phyloP scores from a whole-genome alignment of 768 basidiomycete genomes.

The Guyanaporus albipodus region DNA sequence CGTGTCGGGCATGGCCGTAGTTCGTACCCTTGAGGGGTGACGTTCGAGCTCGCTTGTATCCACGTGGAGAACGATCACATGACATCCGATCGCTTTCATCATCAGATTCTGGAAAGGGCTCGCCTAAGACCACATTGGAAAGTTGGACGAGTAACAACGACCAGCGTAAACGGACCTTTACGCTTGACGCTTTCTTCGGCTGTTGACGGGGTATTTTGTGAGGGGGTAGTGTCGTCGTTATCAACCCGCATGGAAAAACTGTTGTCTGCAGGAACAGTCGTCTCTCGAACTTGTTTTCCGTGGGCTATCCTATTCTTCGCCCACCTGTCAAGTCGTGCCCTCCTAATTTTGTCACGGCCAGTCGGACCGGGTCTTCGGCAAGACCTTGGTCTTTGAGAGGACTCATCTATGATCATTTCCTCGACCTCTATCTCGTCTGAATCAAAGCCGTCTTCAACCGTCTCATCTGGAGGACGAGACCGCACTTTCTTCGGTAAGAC shows the following conservation, averaged over 20 bases:
- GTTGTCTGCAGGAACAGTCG: conserved; percentile 21
- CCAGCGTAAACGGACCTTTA: conserved; percentile 38
- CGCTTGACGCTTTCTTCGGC: conserved; percentile 39
- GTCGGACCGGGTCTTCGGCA: conserved; percentile 21
- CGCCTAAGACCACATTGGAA: conserved; percentile 11
- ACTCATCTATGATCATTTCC: conserved; percentile 45
- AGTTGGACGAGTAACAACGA: neutral
- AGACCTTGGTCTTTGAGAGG: conserved; percentile 16
- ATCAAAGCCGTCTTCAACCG: conserved; percentile 22
- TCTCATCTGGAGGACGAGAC: conserved; percentile 15
- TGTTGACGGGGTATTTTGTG: conserved; percentile 18
- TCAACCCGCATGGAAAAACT: conserved; percentile 34
- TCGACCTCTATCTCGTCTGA: conserved; percentile 46
- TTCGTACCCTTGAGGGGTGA: conserved; percentile 43
- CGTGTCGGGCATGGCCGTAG: conserved; percentile 36
- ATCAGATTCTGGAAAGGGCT: conserved; percentile 28
- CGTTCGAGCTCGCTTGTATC: conserved; percentile 49
- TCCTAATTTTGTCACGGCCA: conserved; percentile 31
- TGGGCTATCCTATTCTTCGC: conserved; percentile 16
- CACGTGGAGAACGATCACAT: conserved; percentile 25
- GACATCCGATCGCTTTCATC: conserved; percentile 25
- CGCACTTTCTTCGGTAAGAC: conserved; percentile 27
- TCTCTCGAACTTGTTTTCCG: conserved; percentile 32
- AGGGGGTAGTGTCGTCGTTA: conserved; percentile 14
- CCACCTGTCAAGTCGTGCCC: conserved; percentile 29